Evolutionary conservation across 148 eudicot genomes (phyloP).

Genomic region (Suaeda aralocaspica): DNA sequence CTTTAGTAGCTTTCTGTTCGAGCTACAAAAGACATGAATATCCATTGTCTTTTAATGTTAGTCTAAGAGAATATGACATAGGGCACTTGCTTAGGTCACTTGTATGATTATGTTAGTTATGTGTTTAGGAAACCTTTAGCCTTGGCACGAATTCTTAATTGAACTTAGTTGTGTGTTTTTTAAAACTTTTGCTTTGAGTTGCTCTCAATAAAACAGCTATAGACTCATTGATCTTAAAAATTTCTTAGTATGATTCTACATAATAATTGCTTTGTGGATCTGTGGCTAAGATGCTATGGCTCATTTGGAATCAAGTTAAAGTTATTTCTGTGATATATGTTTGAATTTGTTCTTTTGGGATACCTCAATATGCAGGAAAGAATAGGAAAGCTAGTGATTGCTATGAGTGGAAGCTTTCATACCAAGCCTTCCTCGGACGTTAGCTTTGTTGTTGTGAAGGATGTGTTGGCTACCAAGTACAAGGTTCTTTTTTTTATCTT

Average conservation of each 20-base stretch:
- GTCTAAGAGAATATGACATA: background rate
- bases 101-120: background rate
- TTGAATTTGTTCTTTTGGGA: slow-evolving; percentile 1
- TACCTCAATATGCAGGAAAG: slow-evolving; percentile 47
- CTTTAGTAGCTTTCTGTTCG: background rate
- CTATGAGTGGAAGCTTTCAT: slow-evolving; percentile 81
- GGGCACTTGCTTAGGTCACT: background rate
- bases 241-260: background rate
- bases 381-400: slow-evolving; percentile 64
- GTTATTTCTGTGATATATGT: background rate
- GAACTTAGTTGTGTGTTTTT: background rate
- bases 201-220: background rate
- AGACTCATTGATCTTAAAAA: too few species aligned
- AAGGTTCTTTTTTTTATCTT: slow-evolving; percentile 42
- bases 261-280: background rate
- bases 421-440: slow-evolving; percentile 69
- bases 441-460: slow-evolving; percentile 84
- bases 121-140: background rate
- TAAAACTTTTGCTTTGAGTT: background rate
- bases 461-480: slow-evolving; percentile 84
- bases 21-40: background rate
- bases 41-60: background rate
- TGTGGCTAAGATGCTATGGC: slow-evolving; percentile 3
- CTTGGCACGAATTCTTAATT: background rate
- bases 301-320: background rate